phyloP scores from a whole-genome alignment of 2,329 filamentous ascomycete genomes.

The Magnaporthales sp. region DNA sequence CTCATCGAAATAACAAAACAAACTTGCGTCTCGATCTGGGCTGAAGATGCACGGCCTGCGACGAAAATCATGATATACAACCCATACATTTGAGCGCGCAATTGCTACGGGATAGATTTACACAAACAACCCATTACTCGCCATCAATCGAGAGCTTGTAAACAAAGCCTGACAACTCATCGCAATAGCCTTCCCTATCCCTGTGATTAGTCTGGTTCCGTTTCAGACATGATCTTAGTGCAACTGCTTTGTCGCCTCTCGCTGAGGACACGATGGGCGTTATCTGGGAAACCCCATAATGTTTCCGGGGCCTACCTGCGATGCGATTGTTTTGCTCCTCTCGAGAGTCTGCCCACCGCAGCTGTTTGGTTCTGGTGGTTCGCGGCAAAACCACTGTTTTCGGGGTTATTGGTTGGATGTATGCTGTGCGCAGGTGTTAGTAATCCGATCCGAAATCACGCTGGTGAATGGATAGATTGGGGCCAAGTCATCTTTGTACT shows the following conservation, averaged over 20 bases:
- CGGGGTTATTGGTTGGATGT: neutral
- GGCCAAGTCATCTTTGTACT: neutral
- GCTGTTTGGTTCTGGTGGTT: neutral
- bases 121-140: neutral
- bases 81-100: neutral
- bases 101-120: neutral
- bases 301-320: neutral
- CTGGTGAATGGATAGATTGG: neutral
- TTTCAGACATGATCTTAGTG: neutral
- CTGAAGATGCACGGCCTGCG: neutral
- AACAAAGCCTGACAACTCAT: neutral
- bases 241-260: neutral
- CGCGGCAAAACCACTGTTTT: neutral
- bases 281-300: neutral
- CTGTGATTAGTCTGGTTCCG: neutral
- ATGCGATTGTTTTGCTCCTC: neutral
- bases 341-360: neutral
- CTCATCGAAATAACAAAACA: neutral
- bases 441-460: neutral
- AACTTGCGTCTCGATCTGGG: neutral
- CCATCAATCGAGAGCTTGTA: neutral
- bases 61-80: too few relatives aligned
- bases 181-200: neutral
- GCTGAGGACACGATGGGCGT: too few relatives aligned
- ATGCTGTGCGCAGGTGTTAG: neutral